A percentile compares a stretch with the other conserved stretches of the same genome.
Evolutionary conservation across 768 basidiomycete genomes (phyloP).

Genomic region (Russula abietina): DNA sequence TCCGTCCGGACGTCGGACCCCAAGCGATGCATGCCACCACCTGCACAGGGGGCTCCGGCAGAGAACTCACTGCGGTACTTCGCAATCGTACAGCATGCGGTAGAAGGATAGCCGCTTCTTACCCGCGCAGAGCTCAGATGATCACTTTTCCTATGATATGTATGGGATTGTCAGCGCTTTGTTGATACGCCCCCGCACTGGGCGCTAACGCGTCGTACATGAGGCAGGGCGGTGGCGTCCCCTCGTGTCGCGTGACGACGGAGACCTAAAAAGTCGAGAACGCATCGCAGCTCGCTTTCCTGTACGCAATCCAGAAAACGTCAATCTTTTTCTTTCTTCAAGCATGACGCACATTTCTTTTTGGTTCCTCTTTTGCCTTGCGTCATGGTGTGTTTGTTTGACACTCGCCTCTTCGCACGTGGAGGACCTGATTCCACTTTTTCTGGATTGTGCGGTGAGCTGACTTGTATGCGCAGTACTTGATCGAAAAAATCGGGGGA

Average conservation of each 20-base stretch:
- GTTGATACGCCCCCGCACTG: background rate
- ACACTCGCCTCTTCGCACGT: background rate
- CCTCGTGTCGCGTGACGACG: slow-evolving; percentile 1
- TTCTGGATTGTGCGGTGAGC: background rate
- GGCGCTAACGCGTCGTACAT: background rate
- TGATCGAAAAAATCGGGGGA: background rate
- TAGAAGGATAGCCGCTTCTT: background rate
- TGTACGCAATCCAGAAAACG: background rate
- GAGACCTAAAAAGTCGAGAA: background rate
- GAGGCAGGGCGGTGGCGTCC: background rate
- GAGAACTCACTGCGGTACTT: background rate
- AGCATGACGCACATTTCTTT: background rate
- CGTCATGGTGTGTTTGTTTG: slow-evolving; percentile 4
- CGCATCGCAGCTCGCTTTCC: background rate
- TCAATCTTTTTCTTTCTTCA: background rate
- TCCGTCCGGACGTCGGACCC: background rate
- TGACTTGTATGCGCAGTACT: background rate
- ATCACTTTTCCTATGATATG: too few relatives aligned
- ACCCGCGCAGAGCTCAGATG: background rate
- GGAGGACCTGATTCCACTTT: background rate
- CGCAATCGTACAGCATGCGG: background rate
- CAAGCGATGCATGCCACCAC: background rate
- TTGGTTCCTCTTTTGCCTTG: background rate
- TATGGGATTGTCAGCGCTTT: background rate
- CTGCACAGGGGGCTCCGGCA: background rate